A percentile compares a stretch with the other conserved stretches of the same genome.
Conservation (phyloP, 306 rosid genomes). For the Prunus armeniaca region DNA sequence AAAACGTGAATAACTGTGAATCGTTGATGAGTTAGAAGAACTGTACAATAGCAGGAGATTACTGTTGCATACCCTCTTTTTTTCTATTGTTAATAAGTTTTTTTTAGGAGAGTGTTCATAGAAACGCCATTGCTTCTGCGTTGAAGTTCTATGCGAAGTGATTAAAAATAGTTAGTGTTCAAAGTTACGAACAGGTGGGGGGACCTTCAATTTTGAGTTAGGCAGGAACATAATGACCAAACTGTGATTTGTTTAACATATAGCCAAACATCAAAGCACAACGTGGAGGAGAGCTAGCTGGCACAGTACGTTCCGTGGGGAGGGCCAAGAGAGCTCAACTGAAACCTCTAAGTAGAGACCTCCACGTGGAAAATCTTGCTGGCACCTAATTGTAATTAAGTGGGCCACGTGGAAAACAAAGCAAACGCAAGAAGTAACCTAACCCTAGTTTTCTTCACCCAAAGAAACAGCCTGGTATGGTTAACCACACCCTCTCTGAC, state of each 20-base stretch:
- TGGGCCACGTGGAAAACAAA: background rate
- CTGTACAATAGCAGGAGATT: too few relatives aligned
- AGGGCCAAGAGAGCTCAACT: background rate
- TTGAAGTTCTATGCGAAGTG: too few relatives aligned
- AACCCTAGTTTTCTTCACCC: background rate
- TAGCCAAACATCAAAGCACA: background rate
- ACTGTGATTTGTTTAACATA: background rate
- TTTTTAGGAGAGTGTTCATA: too few relatives aligned
- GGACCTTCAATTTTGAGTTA: too few relatives aligned
- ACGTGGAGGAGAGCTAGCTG: background rate
- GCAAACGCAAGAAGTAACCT: background rate
- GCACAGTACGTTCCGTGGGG: background rate
- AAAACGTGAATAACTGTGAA: too few relatives aligned
- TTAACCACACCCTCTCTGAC: background rate
- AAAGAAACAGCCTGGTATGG: background rate
- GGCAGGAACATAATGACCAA: too few relatives aligned
- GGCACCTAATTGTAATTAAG: background rate
- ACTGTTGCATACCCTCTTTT: too few relatives aligned
- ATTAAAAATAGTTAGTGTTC: too few relatives aligned
- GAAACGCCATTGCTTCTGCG: too few relatives aligned
- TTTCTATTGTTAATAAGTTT: too few relatives aligned
- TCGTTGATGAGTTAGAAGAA: too few relatives aligned
- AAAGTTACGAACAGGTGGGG: too few relatives aligned
- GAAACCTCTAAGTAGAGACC: background rate
- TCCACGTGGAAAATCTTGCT: background rate